Evolutionary conservation across 371 early-diverging fungal species (phyloP), one percentile per base, ranked within the genome.

Genomic region (Apophysomyces ossiformis): DNA sequence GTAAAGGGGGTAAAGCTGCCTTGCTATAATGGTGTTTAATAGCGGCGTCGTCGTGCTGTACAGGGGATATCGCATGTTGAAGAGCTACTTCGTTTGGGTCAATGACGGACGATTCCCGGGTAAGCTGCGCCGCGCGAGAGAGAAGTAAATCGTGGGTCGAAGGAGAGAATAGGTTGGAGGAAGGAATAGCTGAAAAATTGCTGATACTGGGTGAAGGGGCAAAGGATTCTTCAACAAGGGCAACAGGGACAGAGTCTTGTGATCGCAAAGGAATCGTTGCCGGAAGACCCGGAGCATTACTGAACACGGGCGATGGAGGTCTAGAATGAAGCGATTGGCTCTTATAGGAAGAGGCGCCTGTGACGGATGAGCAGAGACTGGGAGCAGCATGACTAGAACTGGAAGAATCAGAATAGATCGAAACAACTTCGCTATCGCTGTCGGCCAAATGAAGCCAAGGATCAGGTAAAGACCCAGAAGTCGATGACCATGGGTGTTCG

Each of bases 271-370:
- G 61, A 37, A 73, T 75, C 1, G 79, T 70, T 7, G 76, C 76
- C n/a, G 79, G 79, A 37, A 78, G 62, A 0, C 76, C 79, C 12
- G 78, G 78, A 1, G 76, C 79, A 26, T 72, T 69, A 43, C 74
- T 76, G 45, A 71, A 73, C 13, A 70, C 79, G 21, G 76, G 76
- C 6, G 76, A 76, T 2, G 76, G 70, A 2, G 79, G 79, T 59
- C 76, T 60, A 1, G 79, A 78, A 32, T 69, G 74, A 15, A 78
- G 62, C 15, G 64, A 57, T 0, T 63, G 69, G 7, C 70, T 70
- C 26, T 64, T 63, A 39, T 65, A 60, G 11, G 71, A 69, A 1
- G 78, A 69, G 1, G 71, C 70, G 1, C 69, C 60, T 1, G 73
- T 69, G 7, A 67, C 68, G 41, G 73, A 68, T 4, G 78, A 78